Base-by-base conservation (phyloP, 2,329 filamentous ascomycete species). In the Nakataea oryzae region DNA sequence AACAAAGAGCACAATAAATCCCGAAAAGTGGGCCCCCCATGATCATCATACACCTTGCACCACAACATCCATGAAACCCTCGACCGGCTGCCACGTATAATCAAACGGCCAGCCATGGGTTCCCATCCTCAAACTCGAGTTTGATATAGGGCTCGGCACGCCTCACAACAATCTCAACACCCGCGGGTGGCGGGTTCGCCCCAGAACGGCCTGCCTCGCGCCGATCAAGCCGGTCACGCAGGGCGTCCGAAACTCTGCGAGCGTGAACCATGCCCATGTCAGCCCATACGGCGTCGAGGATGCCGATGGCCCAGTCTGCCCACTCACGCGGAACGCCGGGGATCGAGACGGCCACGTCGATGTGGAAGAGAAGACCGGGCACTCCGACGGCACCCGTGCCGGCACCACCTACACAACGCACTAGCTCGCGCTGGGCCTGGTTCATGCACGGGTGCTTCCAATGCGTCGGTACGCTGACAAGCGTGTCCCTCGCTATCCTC, bases 261-360 rank as follows among this genome's bases (percentile, higher is more conserved):
- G 79, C 80, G 64, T 81, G 78, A 41, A 78, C 70, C 76, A 83
- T 81, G 11, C 81, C 81, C 70, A 81, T 77, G 55, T 79, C 75
- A 59, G 74, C 71, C 77, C 79, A 83, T 14, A 82, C 75, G 12
- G 78, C 79, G 56, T 80, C 76, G 62, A 82, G 69, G 24, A 78
- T 70, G 21, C 69, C 72, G 60, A 79, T 67, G 0, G 76, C 73
- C 79, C 80, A 83, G 27, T 73, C 64, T 72, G 75, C 79, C 61
- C 76, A 74, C 9, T 72, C 71, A 1, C 65, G 62, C 2, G 79
- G 74, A 1, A 81, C 73, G 0, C 78, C 78, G 0, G 78, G 77
- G 3, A 78, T 79, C 63, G 78, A 80, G 1, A 73, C 76, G 4
- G 80, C 79, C 9, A 74, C 70, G 59, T 76, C 76, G 27, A 83